Percentiles rank a stretch among this genome's conserved stretches.
Conservation (phyloP, 2,329 filamentous ascomycete genomes). For the Didymella keratinophila region DNA sequence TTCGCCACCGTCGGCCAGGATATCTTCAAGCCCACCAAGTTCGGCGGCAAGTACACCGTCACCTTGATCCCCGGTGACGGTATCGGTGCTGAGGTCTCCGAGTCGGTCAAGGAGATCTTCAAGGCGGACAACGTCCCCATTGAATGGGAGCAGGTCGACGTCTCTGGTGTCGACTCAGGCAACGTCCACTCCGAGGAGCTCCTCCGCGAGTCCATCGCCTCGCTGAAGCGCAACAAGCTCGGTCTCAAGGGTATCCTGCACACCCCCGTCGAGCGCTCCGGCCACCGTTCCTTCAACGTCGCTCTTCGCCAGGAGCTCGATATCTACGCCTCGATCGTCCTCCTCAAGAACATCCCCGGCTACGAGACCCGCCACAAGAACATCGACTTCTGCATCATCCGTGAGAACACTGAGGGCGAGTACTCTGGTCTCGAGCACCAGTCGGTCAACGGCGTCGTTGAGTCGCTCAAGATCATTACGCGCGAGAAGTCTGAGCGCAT, state of each 20-base stretch:
- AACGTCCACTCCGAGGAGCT: slow-evolving; percentile 90
- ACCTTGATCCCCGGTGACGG: slow-evolving; percentile 98
- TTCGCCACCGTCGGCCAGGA: slow-evolving; percentile 80
- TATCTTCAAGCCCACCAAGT: slow-evolving; percentile 99
- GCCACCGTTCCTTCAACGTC: slow-evolving; percentile 99
- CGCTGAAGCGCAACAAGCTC: slow-evolving; percentile 97
- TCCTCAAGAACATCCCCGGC: slow-evolving; percentile 99
- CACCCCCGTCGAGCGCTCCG: slow-evolving; percentile 94
- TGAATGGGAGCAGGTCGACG: slow-evolving; percentile 98
- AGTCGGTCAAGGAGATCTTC: slow-evolving; percentile 99
- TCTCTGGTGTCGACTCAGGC: slow-evolving; percentile 86
- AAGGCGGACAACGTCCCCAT: slow-evolving; percentile 99
- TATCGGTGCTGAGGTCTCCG: slow-evolving; percentile 96
- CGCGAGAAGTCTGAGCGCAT: slow-evolving; percentile 99
- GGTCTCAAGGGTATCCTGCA: slow-evolving; percentile 98
- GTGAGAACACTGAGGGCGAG: slow-evolving; percentile 99
- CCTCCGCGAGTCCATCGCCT: slow-evolving; percentile 94
- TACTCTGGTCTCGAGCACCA: slow-evolving; percentile 99
- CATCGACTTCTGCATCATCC: slow-evolving; percentile 98
- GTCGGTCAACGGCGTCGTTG: slow-evolving; percentile 93
- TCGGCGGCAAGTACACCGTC: slow-evolving; percentile 98
- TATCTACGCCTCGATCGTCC: slow-evolving; percentile 96
- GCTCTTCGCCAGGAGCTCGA: slow-evolving; percentile 98
- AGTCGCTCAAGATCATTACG: slow-evolving; percentile 99
- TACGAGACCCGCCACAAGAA: slow-evolving; percentile 97